Evolutionary conservation across 2,329 filamentous ascomycete species (phyloP), one percentile per base, ranked within the genome.

Genomic region (Hymenoscyphus linearis): DNA sequence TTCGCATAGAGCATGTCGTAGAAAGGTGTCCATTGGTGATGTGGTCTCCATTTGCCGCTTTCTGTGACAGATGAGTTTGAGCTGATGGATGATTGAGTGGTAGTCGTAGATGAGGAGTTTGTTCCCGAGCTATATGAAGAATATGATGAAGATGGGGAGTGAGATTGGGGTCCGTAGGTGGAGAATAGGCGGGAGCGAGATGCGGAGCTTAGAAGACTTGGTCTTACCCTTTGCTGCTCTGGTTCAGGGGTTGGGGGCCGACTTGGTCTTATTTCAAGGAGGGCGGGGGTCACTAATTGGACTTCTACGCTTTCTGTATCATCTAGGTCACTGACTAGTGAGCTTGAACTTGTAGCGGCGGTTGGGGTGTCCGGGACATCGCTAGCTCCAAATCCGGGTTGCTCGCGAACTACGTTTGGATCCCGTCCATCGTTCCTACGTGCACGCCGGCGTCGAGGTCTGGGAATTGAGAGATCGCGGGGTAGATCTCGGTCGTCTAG

Each of bases 401-500:
- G 68, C 18, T 70, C 65, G 35, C 65, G 63, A 26, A 67, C 62
- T 18, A 65, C 25, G n/a, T 57, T 60, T 4, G 60, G 55, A 22
- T 63, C 64, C 7, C 56, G 59, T n/a, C 65, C 59, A 54, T 37
- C 31, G 35, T 53, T 54, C 58, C 61, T 60, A 18, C 57, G 40
- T n/a, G 55, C 53, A 27, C 37, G 44, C 57, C 57, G 60, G 37
- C 60, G 18, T n/a, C 61, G 50, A 16, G 62, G 69, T 65, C 65
- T 77, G 10, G 85, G 84, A 57, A 86, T 81, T 37, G 82, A 85
- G 73, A 85, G 82, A 67, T 87, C 85, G 50, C 80, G 77, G 2
- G 85, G 84, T 58, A 86, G 82, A 52, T 84, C 80, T 54, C 89
- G 83, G 66, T 91, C 88, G 66, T 92, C 89, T 44, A 91, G 80